phyloP scores from a whole-genome alignment of 352 stramenopile genomes.

The Globisporangium solare region DNA sequence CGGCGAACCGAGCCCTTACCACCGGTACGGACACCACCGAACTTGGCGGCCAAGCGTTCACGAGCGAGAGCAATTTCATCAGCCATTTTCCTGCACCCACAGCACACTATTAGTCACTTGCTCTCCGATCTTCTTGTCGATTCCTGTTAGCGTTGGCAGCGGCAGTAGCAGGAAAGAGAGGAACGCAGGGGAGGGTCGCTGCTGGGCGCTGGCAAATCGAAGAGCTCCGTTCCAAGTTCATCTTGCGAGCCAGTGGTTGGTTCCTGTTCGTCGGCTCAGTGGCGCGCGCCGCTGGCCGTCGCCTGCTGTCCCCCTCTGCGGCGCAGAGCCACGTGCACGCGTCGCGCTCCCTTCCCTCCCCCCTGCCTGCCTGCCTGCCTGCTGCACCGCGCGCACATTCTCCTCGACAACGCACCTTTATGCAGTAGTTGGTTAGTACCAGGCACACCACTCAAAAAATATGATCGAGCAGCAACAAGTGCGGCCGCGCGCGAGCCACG shows the following conservation, averaged over 20 bases:
- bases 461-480: conserved; percentile 16
- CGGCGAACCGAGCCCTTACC: conserved; percentile 95
- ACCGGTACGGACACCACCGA: conserved; percentile 89
- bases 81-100: conserved; percentile 52
- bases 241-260: background rate
- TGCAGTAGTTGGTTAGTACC: conserved; percentile 50
- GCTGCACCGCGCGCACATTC: background rate
- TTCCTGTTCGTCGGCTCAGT: no score
- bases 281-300: background rate
- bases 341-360: background rate
- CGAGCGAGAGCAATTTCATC: conserved; percentile 87
- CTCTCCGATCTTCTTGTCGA: no score
- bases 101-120: conserved; percentile 5
- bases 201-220: background rate
- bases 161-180: background rate
- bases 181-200: background rate
- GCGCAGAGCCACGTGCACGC: background rate
- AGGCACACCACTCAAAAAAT: conserved; percentile 74
- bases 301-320: background rate
- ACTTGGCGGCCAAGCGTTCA: conserved; percentile 84
- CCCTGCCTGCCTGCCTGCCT: no score
- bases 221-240: background rate
- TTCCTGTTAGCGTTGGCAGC: background rate
- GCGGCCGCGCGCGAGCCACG: background rate
- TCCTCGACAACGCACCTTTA: conserved; percentile 14